phyloP scores from a whole-genome alignment of 2,329 filamentous ascomycete species.

The Ascochyta viciae-villosae region DNA sequence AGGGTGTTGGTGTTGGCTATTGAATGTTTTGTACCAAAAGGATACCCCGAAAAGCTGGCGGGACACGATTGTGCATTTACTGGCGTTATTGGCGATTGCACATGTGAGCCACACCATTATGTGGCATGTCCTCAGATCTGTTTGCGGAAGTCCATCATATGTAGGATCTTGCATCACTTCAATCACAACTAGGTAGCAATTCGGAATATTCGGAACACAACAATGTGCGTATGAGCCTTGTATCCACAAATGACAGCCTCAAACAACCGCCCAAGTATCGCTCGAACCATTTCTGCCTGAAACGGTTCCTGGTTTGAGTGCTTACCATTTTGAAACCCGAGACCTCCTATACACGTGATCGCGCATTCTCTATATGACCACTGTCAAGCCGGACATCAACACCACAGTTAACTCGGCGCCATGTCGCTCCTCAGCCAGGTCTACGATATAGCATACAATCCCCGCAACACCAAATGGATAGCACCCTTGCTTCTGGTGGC shows the following conservation, averaged over 20 bases:
- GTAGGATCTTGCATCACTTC: background rate
- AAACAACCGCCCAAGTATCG: slow-evolving; percentile 24
- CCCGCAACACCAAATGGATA: slow-evolving; percentile 67
- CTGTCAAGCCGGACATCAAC: slow-evolving; percentile 20
- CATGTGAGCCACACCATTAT: background rate
- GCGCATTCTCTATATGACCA: slow-evolving; percentile 28
- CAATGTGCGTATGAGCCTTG: background rate
- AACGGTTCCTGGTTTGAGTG: slow-evolving; percentile 36
- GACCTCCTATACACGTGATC: slow-evolving; percentile 33
- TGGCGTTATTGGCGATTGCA: slow-evolving; percentile 10
- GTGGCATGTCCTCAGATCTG: background rate
- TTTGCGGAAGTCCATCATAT: background rate
- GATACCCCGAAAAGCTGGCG: slow-evolving; percentile 15
- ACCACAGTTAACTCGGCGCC: slow-evolving; percentile 15
- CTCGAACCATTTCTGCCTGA: slow-evolving; percentile 32
- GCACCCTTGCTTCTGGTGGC: slow-evolving; percentile 70
- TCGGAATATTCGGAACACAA: background rate
- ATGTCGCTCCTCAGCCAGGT: slow-evolving; percentile 47
- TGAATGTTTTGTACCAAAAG: background rate
- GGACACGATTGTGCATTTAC: background rate
- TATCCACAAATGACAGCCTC: slow-evolving; percentile 7
- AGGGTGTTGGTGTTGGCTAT: background rate
- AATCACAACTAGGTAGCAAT: background rate
- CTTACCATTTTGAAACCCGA: slow-evolving; percentile 32
- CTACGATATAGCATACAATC: slow-evolving; percentile 57